These are phyloP conservation scores for Lactarius tabidus DNA, from an alignment of 768 basidiomycete genomes.

Conservation along the genomic window DNA sequence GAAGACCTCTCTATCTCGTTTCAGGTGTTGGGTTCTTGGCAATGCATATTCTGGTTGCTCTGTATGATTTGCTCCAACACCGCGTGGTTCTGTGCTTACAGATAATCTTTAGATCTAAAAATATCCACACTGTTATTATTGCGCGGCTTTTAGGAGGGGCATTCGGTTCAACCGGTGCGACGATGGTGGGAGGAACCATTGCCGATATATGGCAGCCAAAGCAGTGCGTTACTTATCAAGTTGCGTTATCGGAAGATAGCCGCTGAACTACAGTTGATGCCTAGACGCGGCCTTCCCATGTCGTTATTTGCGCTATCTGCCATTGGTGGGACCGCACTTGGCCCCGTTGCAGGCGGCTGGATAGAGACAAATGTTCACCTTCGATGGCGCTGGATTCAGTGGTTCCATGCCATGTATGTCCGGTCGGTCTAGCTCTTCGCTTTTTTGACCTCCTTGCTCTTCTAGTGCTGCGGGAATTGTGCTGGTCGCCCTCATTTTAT, in stretches of 20 bases:
- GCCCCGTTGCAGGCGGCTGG: constrained; percentile 62
- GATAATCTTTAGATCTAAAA: constrained; percentile 33
- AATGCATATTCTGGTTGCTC: constrained; percentile 45
- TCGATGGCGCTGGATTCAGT: constrained; percentile 82
- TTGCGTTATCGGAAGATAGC: neutral
- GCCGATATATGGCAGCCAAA: constrained; percentile 63
- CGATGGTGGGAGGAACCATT: constrained; percentile 72
- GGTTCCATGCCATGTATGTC: constrained; percentile 64
- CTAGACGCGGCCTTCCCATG: constrained; percentile 78
- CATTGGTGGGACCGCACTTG: constrained; percentile 58
- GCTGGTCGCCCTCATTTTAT: constrained; percentile 44
- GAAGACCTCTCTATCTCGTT: constrained; percentile 54
- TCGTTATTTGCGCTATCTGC: constrained; percentile 61
- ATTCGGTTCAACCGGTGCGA: constrained; percentile 65
- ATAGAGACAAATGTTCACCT: constrained; percentile 55
- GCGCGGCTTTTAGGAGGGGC: constrained; percentile 63
- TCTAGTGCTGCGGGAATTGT: constrained; percentile 51
- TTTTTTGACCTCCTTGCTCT: constrained; percentile 13
- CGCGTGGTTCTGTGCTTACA: neutral
- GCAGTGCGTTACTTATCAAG: constrained; percentile 40
- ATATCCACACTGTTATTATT: constrained; percentile 60
- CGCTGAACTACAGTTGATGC: neutral
- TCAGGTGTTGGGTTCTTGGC: constrained; percentile 47
- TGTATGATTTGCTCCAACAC: constrained; percentile 32
- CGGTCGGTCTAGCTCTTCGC: neutral